Conservation (phyloP, 805 yeast species). For the Hanseniaspora occidentalis region DNA sequence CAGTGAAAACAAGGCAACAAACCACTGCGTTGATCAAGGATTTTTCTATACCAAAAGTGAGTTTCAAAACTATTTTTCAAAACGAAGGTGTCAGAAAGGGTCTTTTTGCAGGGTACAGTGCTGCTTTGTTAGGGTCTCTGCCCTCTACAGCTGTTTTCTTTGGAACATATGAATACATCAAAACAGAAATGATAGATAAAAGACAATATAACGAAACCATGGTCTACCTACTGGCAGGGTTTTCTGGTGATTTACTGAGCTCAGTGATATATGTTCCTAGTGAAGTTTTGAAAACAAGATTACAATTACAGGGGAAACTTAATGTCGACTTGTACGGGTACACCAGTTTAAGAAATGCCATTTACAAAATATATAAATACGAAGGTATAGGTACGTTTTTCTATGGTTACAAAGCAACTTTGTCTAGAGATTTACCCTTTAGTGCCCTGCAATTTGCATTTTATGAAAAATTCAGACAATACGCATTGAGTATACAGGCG, state of each 20-base stretch:
- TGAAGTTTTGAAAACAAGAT: constrained; percentile 84
- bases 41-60: constrained; percentile 29
- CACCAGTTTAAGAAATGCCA: constrained; percentile 69
- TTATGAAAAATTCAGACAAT: constrained; percentile 68
- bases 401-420: constrained; percentile 89
- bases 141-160: constrained; percentile 94
- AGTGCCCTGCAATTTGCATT: constrained; percentile 94
- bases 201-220: constrained; percentile 62
- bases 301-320: constrained; percentile 82
- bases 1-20: constrained; percentile 94
- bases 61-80: constrained; percentile 31
- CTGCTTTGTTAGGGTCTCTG: constrained; percentile 85
- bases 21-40: constrained; percentile 39
- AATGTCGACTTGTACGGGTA: constrained; percentile 82
- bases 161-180: constrained; percentile 75
- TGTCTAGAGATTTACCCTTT: constrained; percentile 87
- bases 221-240: constrained; percentile 74
- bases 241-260: constrained; percentile 86
- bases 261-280: constrained; percentile 88
- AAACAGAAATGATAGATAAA: constrained; percentile 54
- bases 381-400: constrained; percentile 75
- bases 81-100: constrained; percentile 85
- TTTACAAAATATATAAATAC: constrained; percentile 40
- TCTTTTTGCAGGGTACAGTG: constrained; percentile 81
- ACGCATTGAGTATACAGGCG: constrained; percentile 34